Base-by-base conservation (phyloP, 1,284 basidiomycete species). In the Cystobasidium pallidum region DNA sequence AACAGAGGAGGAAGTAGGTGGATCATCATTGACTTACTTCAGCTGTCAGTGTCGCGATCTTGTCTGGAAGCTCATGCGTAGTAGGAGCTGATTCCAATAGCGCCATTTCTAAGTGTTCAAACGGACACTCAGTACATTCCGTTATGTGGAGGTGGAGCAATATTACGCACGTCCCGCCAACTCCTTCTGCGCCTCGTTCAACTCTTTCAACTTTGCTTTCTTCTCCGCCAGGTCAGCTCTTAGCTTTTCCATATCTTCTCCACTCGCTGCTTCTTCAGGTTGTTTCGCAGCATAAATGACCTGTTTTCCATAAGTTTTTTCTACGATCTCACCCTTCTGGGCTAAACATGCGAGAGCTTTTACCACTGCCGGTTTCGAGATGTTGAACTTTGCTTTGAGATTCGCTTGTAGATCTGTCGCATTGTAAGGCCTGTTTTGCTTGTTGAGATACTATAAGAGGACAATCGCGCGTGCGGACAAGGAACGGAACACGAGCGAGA, bases 401-500 rank as follows among this genome's bases (percentile, higher is more conserved):
- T 71, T 71, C 24, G 68, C 68, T 57, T 71, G 68, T 28, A 71
- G 51, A 36, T 71, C 68, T n/a, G 68, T 71, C 13, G 68, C 68
- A 36, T 71, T 71, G 61, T 71, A 71, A n/a, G 68, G 68, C 36
- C 68, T 52, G 52, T 71, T 71, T 52, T 71, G 68, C 68, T 71
- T 71, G 49, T 39, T 64, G 15, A 71, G 68, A 51, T 71, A 71
- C 68, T 71, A 61, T 13, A n/a, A 34, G 54, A 34, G n/a, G 7
- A n/a, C 3, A 17, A 45, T 8, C 0, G 4, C 32, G 10, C 30
- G 32, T 34, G n/a, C 3, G 36, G 28, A 21, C n/a, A 43, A 17
- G 39, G 19, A 52, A 36, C 6, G 26, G 8, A 63, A 17, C 2
- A 41, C 15, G 36, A 32, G 41, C 21, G n/a, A 24, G n/a, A 28